phyloP scores from a whole-genome alignment of 495 filamentous ascomycete species.

The Letharia columbiana region DNA sequence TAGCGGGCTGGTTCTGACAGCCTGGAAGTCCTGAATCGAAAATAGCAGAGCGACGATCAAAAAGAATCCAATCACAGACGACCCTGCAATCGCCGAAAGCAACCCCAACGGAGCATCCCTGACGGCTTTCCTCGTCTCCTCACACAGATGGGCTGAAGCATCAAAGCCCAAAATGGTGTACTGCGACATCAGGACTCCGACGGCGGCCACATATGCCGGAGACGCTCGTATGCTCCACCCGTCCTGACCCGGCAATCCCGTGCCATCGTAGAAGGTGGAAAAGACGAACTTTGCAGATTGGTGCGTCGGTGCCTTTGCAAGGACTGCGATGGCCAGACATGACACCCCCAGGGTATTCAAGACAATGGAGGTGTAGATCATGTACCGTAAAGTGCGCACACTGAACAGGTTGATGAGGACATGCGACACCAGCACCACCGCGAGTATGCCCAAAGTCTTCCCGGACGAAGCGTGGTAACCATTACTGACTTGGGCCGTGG shows the following conservation, averaged over 20 bases:
- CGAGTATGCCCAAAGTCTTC: slow-evolving; percentile 54
- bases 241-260: slow-evolving; percentile 31
- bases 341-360: slow-evolving; percentile 50
- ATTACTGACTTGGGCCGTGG: slow-evolving; percentile 48
- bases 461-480: slow-evolving; percentile 39
- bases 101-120: slow-evolving; percentile 53
- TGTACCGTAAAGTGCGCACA: slow-evolving; percentile 44
- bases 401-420: slow-evolving; percentile 51
- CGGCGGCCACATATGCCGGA: slow-evolving; percentile 46
- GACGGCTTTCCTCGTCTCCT: slow-evolving; percentile 50
- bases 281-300: slow-evolving; percentile 52
- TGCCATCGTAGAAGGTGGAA: slow-evolving; percentile 46
- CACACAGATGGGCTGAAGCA: slow-evolving; percentile 49
- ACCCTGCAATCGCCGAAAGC: slow-evolving; percentile 45
- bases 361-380: slow-evolving; percentile 54
- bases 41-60: slow-evolving; percentile 48
- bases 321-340: slow-evolving; percentile 47
- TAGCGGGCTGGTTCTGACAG: slow-evolving; percentile 32
- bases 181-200: slow-evolving; percentile 46
- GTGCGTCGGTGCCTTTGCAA: slow-evolving; percentile 52
- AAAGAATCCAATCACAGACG: slow-evolving; percentile 52
- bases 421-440: slow-evolving; percentile 49
- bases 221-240: slow-evolving; percentile 44
- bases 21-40: slow-evolving; percentile 48
- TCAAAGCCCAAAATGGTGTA: slow-evolving; percentile 50